phyloP scores from a whole-genome alignment of 345 rosid species.

The Gossypium turneri region DNA sequence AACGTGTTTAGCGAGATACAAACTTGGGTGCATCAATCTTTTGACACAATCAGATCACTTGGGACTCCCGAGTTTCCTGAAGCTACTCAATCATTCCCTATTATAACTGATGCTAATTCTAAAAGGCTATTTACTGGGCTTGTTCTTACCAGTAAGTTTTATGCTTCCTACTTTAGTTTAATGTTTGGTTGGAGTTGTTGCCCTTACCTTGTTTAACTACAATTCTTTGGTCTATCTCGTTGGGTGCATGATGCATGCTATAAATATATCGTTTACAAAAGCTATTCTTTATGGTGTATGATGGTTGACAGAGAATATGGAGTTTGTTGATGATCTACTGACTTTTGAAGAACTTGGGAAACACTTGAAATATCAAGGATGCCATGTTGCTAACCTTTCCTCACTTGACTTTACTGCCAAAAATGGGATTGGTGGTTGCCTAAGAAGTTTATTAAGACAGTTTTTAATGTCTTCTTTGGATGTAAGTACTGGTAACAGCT shows the following conservation, averaged over 20 bases:
- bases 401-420: slow-evolving; percentile 66
- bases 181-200: neutral
- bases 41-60: slow-evolving; percentile 40
- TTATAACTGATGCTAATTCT: slow-evolving; percentile 51
- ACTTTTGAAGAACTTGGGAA: slow-evolving; percentile 73
- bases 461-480: slow-evolving; percentile 60
- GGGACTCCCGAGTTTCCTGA: slow-evolving; percentile 38
- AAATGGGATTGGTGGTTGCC: slow-evolving; percentile 75
- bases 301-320: slow-evolving; percentile 72
- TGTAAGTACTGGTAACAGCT: slow-evolving; percentile 41
- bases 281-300: neutral
- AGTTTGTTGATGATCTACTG: slow-evolving; percentile 83
- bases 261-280: neutral
- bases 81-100: slow-evolving; percentile 57
- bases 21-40: slow-evolving; percentile 69
- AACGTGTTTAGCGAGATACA: slow-evolving; percentile 52
- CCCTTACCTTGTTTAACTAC: neutral
- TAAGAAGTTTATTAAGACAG: slow-evolving; percentile 76
- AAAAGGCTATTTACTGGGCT: slow-evolving; percentile 67
- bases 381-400: slow-evolving; percentile 86
- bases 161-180: slow-evolving; percentile 12
- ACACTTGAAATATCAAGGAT: slow-evolving; percentile 70
- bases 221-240: slow-evolving; percentile 2
- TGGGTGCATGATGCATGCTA: neutral
- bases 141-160: slow-evolving; percentile 77